Evolutionary conservation across 371 early-diverging fungal species (phyloP).

Genomic region (Mortierella sp.): DNA sequence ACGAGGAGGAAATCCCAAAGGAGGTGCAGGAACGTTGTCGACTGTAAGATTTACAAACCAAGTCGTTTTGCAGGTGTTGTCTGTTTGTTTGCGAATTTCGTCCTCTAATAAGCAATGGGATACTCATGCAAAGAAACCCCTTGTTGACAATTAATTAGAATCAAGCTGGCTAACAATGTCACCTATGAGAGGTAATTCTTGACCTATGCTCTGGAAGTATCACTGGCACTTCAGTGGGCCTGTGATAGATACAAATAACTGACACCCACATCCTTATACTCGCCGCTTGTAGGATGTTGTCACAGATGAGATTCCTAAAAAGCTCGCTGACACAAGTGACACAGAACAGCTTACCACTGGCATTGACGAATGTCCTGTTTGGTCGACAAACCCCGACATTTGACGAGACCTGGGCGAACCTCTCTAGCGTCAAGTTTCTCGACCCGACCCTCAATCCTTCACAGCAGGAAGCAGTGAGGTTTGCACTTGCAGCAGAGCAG

Average conservation of each 20-base stretch:
- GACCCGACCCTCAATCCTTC: slow-evolving; percentile 82
- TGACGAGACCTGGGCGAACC: slow-evolving; percentile 26
- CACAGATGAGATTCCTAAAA: slow-evolving; percentile 46
- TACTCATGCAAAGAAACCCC: not conserved
- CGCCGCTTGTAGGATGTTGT: slow-evolving; percentile 31
- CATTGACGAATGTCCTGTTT: slow-evolving; percentile 63
- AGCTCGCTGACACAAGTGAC: slow-evolving; percentile 37
- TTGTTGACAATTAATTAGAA: slow-evolving; percentile 22
- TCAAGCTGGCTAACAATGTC: slow-evolving; percentile 84
- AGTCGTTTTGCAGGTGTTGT: not conserved
- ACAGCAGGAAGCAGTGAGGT: slow-evolving; percentile 82
- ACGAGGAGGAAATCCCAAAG: slow-evolving; percentile 74
- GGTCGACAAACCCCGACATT: slow-evolving; percentile 61
- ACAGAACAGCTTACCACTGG: slow-evolving; percentile 26
- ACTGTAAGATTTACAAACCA: slow-evolving; percentile 60
- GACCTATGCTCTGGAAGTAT: not conserved
- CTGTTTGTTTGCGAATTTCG: not conserved
- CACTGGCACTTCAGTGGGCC: too few species aligned
- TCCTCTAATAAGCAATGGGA: too few species aligned
- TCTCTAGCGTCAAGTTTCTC: slow-evolving; percentile 61
- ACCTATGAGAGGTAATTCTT: slow-evolving; percentile 76
- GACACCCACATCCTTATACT: not conserved
- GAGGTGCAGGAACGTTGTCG: slow-evolving; percentile 80
- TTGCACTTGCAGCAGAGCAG: slow-evolving; percentile 75
- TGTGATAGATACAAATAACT: not conserved